Evolutionary conservation across 2,329 filamentous ascomycete species (phyloP).

Genomic region (Fusarium sp.): DNA sequence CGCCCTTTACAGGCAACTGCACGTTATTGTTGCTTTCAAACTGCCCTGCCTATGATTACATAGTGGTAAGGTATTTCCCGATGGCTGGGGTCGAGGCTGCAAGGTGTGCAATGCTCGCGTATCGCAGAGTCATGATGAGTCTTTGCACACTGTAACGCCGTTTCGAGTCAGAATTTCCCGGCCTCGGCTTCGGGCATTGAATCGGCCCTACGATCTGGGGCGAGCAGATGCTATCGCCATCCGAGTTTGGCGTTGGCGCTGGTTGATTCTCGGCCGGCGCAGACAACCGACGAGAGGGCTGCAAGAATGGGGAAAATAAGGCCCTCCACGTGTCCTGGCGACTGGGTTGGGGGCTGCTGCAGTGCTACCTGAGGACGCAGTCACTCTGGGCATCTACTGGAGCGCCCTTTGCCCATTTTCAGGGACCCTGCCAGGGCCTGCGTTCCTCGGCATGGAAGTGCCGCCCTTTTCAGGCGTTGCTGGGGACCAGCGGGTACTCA

Average conservation of each 20-base stretch:
- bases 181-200: constrained; percentile 9
- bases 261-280: constrained; percentile 15
- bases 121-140: constrained; percentile 6
- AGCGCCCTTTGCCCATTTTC: not conserved
- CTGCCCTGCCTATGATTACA: not conserved
- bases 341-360: constrained; percentile 31
- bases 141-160: constrained; percentile 17
- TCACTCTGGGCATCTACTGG: not conserved
- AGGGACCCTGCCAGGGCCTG: constrained; percentile 26
- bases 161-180: constrained; percentile 12
- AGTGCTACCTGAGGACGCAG: constrained; percentile 32
- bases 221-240: constrained; percentile 13
- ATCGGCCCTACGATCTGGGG: constrained; percentile 5
- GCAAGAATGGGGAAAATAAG: constrained; percentile 9
- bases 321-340: constrained; percentile 35
- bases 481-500: constrained; percentile 22
- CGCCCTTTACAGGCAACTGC: not conserved
- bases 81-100: not conserved
- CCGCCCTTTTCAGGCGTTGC: constrained; percentile 18
- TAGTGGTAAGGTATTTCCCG: not conserved
- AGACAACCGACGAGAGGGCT: constrained; percentile 15
- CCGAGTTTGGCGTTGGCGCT: constrained; percentile 11
- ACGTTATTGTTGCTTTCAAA: constrained; percentile 10
- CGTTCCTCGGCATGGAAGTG: constrained; percentile 39
- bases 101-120: not conserved